Evolutionary conservation across 23 red algal genomes (phyloP), one percentile per base, ranked within the genome.

Genomic region (Chondrus crispus): DNA sequence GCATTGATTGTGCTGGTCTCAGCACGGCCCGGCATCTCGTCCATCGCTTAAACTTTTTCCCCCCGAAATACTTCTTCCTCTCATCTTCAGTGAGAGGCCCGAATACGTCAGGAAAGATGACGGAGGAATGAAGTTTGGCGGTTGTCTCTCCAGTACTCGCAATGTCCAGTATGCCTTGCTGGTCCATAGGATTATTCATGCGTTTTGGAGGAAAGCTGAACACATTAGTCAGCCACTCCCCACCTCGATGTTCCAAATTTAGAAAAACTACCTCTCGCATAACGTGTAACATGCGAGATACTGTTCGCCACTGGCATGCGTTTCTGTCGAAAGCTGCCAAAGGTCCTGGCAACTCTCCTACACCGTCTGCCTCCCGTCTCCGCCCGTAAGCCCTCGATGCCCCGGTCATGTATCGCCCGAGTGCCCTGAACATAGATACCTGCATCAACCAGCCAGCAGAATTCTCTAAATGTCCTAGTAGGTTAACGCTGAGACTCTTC

Each of bases 241-340:
- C 29, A 71, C 29, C 32, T 28, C 64, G 12, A 28, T 71, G 29
- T n/a, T 47, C 41, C 40, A 40, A 76, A 3, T 3, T 3, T 19
- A 82, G 49, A 39, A 82, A 82, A 13, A 46, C 78, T 55, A 58
- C 62, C 35, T 5, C 4, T n/a, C 50, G 42, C 78, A 82, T 82
- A 11, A 82, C 12, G 2, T 62, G 13, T 4, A 62, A 46, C 47
- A 82, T 82, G 12, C 4, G 6, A n/a, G 26, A n/a, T 4, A 82
- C 47, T n/a, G 48, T 62, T 9, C 39, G 54, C 48, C 50, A 54
- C 62, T 82, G 78, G 2, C 54, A 36, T 7, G 50, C 10, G 46
- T 60, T 82, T 51, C 35, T 60, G 2, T 82, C 78, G 50, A 58
- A 82, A 9, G n/a, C 3, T 13, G 4, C 48, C 3, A 82, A 52